Evolutionary conservation across 2,329 filamentous ascomycete genomes (phyloP).

Genomic region (Endocalyx cinctus): DNA sequence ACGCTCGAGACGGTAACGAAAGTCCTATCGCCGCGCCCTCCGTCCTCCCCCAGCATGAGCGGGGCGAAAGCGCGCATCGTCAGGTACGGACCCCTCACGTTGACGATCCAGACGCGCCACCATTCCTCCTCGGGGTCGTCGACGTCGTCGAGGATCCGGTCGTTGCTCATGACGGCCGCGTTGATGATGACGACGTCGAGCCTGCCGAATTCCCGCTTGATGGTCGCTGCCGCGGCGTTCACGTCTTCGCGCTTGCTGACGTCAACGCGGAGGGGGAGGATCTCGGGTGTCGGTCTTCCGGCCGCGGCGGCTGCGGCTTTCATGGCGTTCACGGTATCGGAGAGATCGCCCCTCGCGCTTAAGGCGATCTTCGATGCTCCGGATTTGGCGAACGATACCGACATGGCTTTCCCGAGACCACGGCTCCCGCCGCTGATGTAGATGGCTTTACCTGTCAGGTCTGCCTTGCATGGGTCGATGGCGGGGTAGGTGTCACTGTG

Average conservation of each 20-base stretch:
- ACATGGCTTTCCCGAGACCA: conserved; percentile 29
- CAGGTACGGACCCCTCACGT: conserved; percentile 43
- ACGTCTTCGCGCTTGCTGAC: conserved; percentile 27
- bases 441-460: conserved; percentile 26
- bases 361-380: conserved; percentile 33
- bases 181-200: conserved; percentile 33
- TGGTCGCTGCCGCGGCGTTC: conserved; percentile 22
- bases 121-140: conserved; percentile 27
- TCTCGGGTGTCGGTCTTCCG: conserved; percentile 21
- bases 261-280: conserved; percentile 29
- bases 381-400: conserved; percentile 28
- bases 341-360: conserved; percentile 21
- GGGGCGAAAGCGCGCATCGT: conserved; percentile 42
- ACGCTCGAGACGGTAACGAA: conserved; percentile 40
- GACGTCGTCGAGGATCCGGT: conserved; percentile 20
- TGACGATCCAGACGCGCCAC: conserved; percentile 41
- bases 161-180: conserved; percentile 17
- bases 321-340: conserved; percentile 19
- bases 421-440: conserved; percentile 32
- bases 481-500: conserved; percentile 30
- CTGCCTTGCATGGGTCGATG: conserved; percentile 23
- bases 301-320: conserved; percentile 17
- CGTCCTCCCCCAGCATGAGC: conserved; percentile 25
- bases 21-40: conserved; percentile 29
- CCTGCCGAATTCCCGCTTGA: conserved; percentile 27